Evolutionary conservation across 176 grass and related monocot genomes (phyloP), one percentile per base, ranked within the genome.

Genomic region (Avena sativa): DNA sequence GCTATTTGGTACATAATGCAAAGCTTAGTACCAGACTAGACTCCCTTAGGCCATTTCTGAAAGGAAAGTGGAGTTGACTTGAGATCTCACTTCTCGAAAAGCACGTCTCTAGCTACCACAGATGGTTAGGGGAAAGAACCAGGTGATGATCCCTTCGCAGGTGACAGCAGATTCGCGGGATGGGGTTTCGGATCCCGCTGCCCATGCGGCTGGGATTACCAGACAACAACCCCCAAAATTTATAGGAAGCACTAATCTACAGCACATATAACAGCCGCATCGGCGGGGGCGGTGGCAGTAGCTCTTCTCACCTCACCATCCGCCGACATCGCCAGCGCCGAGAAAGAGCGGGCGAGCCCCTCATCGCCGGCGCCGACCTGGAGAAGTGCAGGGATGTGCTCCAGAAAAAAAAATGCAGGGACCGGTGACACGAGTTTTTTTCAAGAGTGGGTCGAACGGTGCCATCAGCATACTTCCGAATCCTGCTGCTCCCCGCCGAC

Each of bases 21-120:
- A 60, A 83, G 8, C 38, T 61, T 50, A 74, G 46, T 76, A 61
- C 58, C 12, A 50, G 72, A 68, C 28, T 74, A 60, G 5, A 11
- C 26, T 61, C 12, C 34, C 50, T 47, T 56, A 4, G 19, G 57
- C 10, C 8, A 50, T 69, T 65, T 66, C 23, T 5, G 1, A 47
- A 40, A 71, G 4, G 53, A 76, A 49, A 74, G 50, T 74, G 46
- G 68, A 71, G 68, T 71, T 71, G 19, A 73, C 43, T 73, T 48
- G 70, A 21, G 43, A 23, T 74, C 46, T 28, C n/a, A 51, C 46
- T 50, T 47, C 71, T 50, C 21, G n/a, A 75, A 26, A 72, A 44
- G 43, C 40, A 13, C 28, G 7, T 49, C 72, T 19, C 25, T 26
- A 76, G 47, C 13, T 76, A 30, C 47, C 25, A 51, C 12, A 75